Conservation (phyloP, 805 yeast species). For the Teunomyces lycoperdinae region DNA sequence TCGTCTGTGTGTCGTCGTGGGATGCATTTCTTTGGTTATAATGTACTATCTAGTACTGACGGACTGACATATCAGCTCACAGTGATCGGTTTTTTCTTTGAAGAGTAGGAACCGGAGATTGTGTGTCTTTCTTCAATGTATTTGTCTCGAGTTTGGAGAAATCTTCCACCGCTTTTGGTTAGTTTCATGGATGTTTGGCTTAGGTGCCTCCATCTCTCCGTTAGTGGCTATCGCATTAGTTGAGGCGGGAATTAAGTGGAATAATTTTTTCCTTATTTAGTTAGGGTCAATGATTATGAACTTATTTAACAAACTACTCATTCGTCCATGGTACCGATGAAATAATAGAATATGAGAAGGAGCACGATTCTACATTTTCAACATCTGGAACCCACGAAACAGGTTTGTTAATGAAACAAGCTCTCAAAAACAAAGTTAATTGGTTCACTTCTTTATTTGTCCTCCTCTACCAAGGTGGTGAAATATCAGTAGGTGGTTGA, state of each 20-base stretch:
- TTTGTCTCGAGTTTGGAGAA: conserved; percentile 21
- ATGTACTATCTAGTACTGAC: conserved; percentile 17
- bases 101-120: conserved; percentile 20
- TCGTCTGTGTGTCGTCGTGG: conserved; percentile 14
- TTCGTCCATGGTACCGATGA: conserved; percentile 16
- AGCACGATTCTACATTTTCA: background rate
- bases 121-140: conserved; percentile 19
- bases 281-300: conserved; percentile 14
- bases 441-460: conserved; percentile 19
- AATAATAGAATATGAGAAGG: conserved; percentile 5
- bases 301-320: conserved; percentile 7
- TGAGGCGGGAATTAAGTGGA: conserved; percentile 15
- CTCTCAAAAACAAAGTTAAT: conserved; percentile 15
- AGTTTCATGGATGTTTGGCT: conserved; percentile 23
- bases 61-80: conserved; percentile 18
- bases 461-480: conserved; percentile 20
- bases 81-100: conserved; percentile 22
- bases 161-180: conserved; percentile 16
- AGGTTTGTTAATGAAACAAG: conserved; percentile 10
- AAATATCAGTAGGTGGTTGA: conserved; percentile 24
- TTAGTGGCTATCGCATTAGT: conserved; percentile 18
- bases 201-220: conserved; percentile 24
- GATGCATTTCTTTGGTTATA: conserved; percentile 6
- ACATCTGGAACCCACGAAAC: background rate
- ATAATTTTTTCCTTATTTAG: conserved; percentile 16